Evolutionary conservation across 495 filamentous ascomycete species (phyloP), one percentile per base, ranked within the genome.

Genomic region (Apodospora peruviana): DNA sequence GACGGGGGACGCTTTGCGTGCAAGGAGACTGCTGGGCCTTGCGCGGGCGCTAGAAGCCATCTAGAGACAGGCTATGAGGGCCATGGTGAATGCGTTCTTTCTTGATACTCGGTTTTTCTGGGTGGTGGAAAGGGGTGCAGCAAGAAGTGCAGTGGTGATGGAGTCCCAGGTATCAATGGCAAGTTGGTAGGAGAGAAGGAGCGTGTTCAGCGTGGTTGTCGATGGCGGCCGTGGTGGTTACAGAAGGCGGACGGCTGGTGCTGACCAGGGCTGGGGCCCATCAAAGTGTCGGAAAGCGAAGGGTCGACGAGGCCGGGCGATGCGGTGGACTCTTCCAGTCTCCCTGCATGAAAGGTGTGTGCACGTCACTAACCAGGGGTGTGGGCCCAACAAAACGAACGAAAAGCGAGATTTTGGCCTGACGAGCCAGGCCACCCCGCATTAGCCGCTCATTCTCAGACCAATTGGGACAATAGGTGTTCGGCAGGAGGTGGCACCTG

Each of bases 41-140:
- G 47, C 39, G 19, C 50, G 47, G 46, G 52, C 29, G 58, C 59
- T 48, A 38, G 51, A 54, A 62, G 60, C 61, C 67, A 65, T 69
- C 60, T 72, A 70, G 61, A 48, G 49, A 22, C 20, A 38, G 23
- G 27, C 17, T 35, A 36, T 53, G 23, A 29, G n/a, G 45, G 5
- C 35, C 66, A 70, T 72, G 17, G 52, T 64, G 52, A 18, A 37
- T 10, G 38, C 40, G 36, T 19, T 25, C 16, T 35, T 50, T 18
- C 35, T 39, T 41, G 44, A 43, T 24, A 29, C 37, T 48, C 53
- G 49, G 56, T 37, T 44, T 51, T 44, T 44, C 48, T 51, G 55
- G 17, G 18, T 45, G 21, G 45, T 41, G 36, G 43, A 23, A 41
- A 41, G 14, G 20, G 8, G 5, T 38, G 36, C 36, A 38, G 10